Base-by-base conservation (phyloP, 805 yeast genomes). In the Komagataella ulmi region DNA sequence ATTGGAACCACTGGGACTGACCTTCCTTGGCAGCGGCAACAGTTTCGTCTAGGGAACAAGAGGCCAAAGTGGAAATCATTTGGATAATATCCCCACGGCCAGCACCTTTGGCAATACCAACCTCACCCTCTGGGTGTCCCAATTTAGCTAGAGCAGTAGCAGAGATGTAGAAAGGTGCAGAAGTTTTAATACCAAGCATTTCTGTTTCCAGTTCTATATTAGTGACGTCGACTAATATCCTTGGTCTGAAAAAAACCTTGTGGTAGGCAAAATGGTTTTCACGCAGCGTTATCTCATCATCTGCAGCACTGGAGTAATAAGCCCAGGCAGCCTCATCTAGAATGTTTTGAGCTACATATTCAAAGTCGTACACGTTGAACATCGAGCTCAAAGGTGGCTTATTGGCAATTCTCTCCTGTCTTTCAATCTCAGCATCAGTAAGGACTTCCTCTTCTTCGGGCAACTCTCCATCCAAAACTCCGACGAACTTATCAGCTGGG, bases 91-190 rank as follows among this genome's bases (percentile, higher is more conserved):
- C 79, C 52, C 85, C 84, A 52, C 75, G 73, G 45, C 80, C 88
- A 24, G 95, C 85, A n/a, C 88, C 88, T 60, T 83, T 73, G 1
- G 97, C 88, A 56, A 91, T 76, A 17, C 84, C 88, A 54, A 80
- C 78, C 66, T 91, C 98, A 53, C 98, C 98, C 45, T 88, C 97
- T 2, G 88, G 88, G 61, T 90, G 93, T 3, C 97, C 98, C 57
- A 91, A 74, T 61, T 83, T 85, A 44, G 95, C 97, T 55, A 89
- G 72, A 0, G 97, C 98, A 5, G 98, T 88, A 1, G 98, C 98
- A 45, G 91, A 76, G 51, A 85, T 80, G 63, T 90, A 91, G 64
- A 91, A 88, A 14, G 98, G 98, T 12, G 81, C 85, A 17, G 77
- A 69, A 1, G 81, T 72, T 50, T 73, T 69, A 17, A 78, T 61